phyloP scores from a whole-genome alignment of 768 basidiomycete species.

The Leccinellum rugosiceps region DNA sequence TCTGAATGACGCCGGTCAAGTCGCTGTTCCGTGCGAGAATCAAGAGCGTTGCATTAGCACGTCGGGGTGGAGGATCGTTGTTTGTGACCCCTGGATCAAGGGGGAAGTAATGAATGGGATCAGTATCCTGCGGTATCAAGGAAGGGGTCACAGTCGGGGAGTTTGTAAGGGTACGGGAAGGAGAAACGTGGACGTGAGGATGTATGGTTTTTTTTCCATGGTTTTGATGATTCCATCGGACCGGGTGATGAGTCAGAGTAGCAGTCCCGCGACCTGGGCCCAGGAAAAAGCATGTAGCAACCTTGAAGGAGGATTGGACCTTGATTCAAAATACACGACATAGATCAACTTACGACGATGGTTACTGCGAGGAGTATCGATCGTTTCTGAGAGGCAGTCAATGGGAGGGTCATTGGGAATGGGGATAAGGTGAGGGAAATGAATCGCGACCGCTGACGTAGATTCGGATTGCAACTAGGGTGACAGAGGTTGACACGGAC shows the following conservation, averaged over 20 bases:
- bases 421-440: neutral
- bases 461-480: neutral
- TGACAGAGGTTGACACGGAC: neutral
- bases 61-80: constrained; percentile 4
- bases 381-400: constrained; percentile 30
- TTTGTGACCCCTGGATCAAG: neutral
- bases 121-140: neutral
- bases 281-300: constrained; percentile 23
- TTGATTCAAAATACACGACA: neutral
- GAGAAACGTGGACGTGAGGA: neutral
- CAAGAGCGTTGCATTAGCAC: constrained; percentile 60
- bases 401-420: constrained; percentile 20
- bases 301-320: constrained; percentile 5
- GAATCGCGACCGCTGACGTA: neutral
- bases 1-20: constrained; percentile 41
- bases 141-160: neutral
- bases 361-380: constrained; percentile 26
- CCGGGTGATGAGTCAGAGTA: constrained; percentile 2
- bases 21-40: constrained; percentile 52
- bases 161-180: neutral
- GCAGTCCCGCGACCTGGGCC: constrained; percentile 2
- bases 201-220: neutral
- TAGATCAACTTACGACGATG: constrained; percentile 20
- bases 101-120: neutral
- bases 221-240: constrained; percentile 1